phyloP scores from a whole-genome alignment of 441 rosid genomes.

The Aquilaria agallochum region DNA sequence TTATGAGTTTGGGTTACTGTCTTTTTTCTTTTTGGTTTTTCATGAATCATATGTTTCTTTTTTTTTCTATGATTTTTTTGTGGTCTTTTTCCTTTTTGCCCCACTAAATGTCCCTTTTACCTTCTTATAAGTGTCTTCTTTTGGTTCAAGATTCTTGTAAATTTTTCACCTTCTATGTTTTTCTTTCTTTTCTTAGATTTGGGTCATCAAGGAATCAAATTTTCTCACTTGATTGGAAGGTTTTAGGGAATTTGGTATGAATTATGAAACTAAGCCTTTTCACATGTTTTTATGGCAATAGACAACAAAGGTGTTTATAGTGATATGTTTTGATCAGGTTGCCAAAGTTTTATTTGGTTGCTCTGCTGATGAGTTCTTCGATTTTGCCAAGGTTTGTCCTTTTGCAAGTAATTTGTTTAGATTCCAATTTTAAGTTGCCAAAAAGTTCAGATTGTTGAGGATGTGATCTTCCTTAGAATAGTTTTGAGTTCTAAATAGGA shows the following conservation, averaged over 20 bases:
- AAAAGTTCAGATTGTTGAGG: too few species aligned
- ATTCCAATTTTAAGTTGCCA: not conserved
- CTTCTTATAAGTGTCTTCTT: constrained; percentile 40
- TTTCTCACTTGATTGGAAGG: not conserved
- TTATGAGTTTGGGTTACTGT: too few species aligned
- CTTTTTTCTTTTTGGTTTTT: too few species aligned
- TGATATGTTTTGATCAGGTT: constrained; percentile 72
- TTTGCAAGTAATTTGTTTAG: constrained; percentile 38
- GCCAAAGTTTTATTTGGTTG: constrained; percentile 77
- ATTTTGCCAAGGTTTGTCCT: constrained; percentile 62
- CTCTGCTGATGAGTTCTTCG: constrained; percentile 69
- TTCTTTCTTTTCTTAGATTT: not conserved
- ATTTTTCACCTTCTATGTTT: not conserved
- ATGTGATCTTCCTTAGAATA: not conserved
- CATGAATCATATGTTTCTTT: too few species aligned
- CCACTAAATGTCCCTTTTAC: constrained; percentile 55
- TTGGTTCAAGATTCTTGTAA: not conserved
- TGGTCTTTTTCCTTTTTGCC: not conserved
- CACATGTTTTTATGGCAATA: constrained; percentile 73
- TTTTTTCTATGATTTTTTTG: too few species aligned
- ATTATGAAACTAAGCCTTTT: constrained; percentile 1
- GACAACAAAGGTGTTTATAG: constrained; percentile 56
- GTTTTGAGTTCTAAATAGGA: not conserved
- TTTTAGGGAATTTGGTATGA: too few species aligned
- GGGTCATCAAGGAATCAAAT: not conserved